Evolutionary conservation across 208 protist genomes (phyloP).

Genomic region (Trichomonas vaginalis): DNA sequence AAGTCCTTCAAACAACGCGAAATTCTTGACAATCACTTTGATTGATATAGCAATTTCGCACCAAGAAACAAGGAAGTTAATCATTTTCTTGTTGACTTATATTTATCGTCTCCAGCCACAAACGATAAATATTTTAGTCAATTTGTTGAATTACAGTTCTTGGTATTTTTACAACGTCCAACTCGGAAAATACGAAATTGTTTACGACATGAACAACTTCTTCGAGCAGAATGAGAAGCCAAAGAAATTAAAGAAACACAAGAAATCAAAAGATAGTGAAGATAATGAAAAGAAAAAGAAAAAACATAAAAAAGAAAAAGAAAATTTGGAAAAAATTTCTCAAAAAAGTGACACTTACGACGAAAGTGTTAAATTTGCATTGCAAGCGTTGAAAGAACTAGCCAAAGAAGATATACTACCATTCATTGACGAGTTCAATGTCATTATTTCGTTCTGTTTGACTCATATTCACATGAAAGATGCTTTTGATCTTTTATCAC

Average conservation of each 20-base stretch:
- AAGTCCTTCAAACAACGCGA: neutral
- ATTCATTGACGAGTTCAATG: neutral
- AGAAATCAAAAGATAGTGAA: neutral
- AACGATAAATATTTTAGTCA: neutral
- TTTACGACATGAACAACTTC: neutral
- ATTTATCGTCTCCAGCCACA: neutral
- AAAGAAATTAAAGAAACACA: neutral
- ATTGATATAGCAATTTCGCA: neutral
- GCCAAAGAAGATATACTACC: neutral
- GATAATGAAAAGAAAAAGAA: neutral
- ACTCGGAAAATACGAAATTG: neutral
- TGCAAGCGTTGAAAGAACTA: neutral
- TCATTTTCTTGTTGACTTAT: neutral
- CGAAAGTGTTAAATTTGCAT: neutral
- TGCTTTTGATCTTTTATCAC: neutral
- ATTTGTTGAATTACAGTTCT: neutral
- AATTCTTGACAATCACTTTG: neutral
- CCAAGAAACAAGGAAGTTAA: neutral
- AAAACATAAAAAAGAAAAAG: neutral
- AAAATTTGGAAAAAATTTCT: neutral
- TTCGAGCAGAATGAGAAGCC: too few species aligned
- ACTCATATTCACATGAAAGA: neutral
- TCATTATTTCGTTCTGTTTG: neutral
- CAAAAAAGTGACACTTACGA: neutral
- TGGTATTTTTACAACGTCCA: neutral